Conservation (phyloP, 768 basidiomycete genomes). For the Dentipellis sp. region DNA sequence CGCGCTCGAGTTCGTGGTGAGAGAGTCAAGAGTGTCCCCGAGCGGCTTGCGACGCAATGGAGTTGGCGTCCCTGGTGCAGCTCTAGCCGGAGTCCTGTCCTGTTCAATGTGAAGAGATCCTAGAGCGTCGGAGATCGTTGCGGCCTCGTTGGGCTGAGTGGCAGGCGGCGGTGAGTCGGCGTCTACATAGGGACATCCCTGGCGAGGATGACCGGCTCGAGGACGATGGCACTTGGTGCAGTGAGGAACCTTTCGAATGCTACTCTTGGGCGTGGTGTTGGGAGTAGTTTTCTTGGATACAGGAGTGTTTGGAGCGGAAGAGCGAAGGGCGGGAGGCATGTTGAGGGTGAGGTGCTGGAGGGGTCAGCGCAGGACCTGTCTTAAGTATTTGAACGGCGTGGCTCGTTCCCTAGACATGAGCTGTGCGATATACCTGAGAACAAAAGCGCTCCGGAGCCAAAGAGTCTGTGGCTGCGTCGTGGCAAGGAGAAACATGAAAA, state of each 20-base stretch:
- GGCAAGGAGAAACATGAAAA: too few species aligned
- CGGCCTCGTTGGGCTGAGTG: not conserved
- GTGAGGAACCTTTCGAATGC: slow-evolving; percentile 41
- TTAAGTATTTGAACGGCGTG: not conserved
- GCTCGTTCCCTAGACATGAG: not conserved
- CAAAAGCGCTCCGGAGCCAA: not conserved
- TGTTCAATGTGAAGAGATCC: slow-evolving; percentile 11
- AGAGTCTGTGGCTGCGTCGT: too few species aligned
- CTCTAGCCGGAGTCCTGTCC: slow-evolving; percentile 4
- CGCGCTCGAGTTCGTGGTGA: slow-evolving; percentile 37
- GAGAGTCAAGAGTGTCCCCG: slow-evolving; percentile 39
- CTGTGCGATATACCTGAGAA: not conserved
- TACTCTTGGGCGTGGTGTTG: slow-evolving; percentile 22
- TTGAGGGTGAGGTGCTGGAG: not conserved
- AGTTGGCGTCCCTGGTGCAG: slow-evolving; percentile 19
- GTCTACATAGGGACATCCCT: slow-evolving; percentile 41
- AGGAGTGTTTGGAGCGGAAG: slow-evolving; percentile 1
- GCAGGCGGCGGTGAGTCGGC: not conserved
- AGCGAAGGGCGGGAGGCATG: slow-evolving; percentile 11
- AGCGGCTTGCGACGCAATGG: slow-evolving; percentile 12
- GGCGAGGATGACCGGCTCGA: slow-evolving; percentile 52
- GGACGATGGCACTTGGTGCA: slow-evolving; percentile 52
- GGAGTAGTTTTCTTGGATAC: slow-evolving; percentile 2
- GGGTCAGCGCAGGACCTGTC: not conserved
- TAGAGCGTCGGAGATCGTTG: slow-evolving; percentile 4